These are phyloP conservation scores for Podospora pseudoanserina DNA, from an alignment of 495 filamentous ascomycete species.

Conservation along the genomic window DNA sequence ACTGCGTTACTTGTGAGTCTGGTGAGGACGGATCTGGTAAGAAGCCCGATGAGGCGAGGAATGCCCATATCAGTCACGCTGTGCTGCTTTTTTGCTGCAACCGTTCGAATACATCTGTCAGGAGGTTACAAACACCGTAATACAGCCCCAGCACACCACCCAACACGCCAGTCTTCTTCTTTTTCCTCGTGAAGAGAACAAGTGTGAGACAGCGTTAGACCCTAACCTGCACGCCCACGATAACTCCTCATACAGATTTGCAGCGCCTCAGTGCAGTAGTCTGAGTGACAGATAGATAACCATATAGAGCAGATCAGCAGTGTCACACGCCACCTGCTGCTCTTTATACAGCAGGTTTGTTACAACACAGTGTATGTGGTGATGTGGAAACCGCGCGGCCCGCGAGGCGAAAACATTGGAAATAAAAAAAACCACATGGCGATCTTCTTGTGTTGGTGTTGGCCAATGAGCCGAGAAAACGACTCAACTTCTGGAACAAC, in stretches of 20 bases:
- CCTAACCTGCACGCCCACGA: not conserved
- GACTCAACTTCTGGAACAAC: not conserved
- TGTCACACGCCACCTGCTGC: not conserved
- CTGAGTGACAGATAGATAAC: not conserved
- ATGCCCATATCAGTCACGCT: not conserved
- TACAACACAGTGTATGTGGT: too few species aligned
- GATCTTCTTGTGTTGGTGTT: not conserved
- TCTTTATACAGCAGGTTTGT: too few species aligned
- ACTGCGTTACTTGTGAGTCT: not conserved
- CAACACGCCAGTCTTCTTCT: not conserved
- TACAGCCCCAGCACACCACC: too few species aligned
- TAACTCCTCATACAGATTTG: not conserved
- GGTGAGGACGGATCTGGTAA: not conserved
- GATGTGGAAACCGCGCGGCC: not conserved
- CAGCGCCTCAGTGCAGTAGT: not conserved
- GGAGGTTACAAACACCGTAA: too few species aligned
- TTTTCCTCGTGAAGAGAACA: not conserved
- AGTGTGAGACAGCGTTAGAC: not conserved
- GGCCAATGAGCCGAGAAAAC: not conserved
- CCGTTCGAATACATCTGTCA: not conserved
- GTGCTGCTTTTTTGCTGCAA: not conserved
- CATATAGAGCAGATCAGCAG: not conserved
- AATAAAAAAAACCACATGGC: not conserved
- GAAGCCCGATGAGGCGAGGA: not conserved
- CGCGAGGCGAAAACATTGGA: not conserved